Evolutionary conservation across 2,329 filamentous ascomycete genomes (phyloP), one percentile per base, ranked within the genome.

Genomic region (Podosphaera leucotricha): DNA sequence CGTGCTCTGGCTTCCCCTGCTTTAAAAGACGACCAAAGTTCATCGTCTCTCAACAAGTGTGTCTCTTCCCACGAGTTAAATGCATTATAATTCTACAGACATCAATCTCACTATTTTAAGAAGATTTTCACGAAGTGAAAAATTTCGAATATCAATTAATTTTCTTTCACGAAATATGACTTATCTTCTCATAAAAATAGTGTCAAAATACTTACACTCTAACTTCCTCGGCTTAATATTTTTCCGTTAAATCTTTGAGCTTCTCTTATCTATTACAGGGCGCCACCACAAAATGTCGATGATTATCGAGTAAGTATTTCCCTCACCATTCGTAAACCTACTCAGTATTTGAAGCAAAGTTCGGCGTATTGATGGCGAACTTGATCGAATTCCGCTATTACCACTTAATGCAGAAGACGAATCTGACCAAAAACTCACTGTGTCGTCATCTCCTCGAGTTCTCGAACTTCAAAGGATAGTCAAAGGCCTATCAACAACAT

Each of bases 401-500:
- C 64, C 61, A 45, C 59, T 59, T 30, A 62, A 62, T 22, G 61
- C 65, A 44, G 62, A 64, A 43, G 60, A 49, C 22, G 59, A 53
- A 45, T 48, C 50, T 6, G 44, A 50, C 13, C 47, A 52, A 30
- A 52, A 39, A 33, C 49, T 47, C 10, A 48, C 48, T 53, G 42
- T 55, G 50, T 61, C 68, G 48, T 50, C 53, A 47, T 68, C 67
- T 18, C 66, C 69, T 21, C 63, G 72, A 43, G 62, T 77, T 52
- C 62, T 72, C 58, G 66, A 75, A 44, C 63, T 92, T 35, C 70
- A 85, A 50, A 64, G 63, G 46, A 71, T 85, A 44, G 72, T 82
- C 54, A 77, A 78, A 59, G 66, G 73, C 2, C 62, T 92, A 13
- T 86, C 81, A 18, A 73, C 77, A 3, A 74, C 74, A 2, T 72